These are phyloP conservation scores for Dianthus caryophyllus DNA, from an alignment of 148 eudicot genomes.

Conservation along the genomic window DNA sequence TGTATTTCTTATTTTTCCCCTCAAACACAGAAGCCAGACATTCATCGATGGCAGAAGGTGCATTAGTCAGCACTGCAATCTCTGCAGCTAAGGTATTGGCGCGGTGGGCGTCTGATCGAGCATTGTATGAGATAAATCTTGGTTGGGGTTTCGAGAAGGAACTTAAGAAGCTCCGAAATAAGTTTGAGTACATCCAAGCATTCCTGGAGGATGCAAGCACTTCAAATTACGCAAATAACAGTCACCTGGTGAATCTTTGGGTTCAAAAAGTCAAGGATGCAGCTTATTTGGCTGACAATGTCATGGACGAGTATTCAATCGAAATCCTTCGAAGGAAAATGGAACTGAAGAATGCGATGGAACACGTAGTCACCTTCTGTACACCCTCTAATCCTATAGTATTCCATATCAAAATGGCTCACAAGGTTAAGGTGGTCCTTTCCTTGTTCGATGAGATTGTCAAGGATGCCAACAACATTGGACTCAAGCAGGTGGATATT, in stretches of 20 bases:
- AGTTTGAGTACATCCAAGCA: neutral
- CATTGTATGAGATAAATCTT: constrained; percentile 1
- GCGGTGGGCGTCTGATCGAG: neutral
- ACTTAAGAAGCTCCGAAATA: neutral
- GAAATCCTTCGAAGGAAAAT: constrained; percentile 7
- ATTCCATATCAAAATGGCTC: constrained; percentile 1
- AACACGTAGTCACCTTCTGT: neutral
- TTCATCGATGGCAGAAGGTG: neutral
- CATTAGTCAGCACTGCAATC: neutral
- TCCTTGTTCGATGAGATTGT: constrained; percentile 6
- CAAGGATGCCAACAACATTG: neutral
- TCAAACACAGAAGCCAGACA: neutral
- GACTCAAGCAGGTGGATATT: neutral
- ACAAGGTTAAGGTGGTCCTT: neutral
- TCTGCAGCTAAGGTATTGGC: neutral
- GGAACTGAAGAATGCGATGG: neutral
- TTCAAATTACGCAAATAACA: neutral
- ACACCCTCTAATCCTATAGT: neutral
- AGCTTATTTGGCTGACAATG: neutral
- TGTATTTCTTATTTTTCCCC: too few relatives aligned
- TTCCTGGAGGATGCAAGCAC: neutral
- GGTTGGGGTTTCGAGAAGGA: constrained; percentile 3
- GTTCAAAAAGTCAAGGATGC: too few relatives aligned
- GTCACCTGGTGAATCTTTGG: neutral
- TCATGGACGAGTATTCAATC: constrained; percentile 1